phyloP scores from a whole-genome alignment of 2,329 filamentous ascomycete genomes.

The Calonectria henricotiae region DNA sequence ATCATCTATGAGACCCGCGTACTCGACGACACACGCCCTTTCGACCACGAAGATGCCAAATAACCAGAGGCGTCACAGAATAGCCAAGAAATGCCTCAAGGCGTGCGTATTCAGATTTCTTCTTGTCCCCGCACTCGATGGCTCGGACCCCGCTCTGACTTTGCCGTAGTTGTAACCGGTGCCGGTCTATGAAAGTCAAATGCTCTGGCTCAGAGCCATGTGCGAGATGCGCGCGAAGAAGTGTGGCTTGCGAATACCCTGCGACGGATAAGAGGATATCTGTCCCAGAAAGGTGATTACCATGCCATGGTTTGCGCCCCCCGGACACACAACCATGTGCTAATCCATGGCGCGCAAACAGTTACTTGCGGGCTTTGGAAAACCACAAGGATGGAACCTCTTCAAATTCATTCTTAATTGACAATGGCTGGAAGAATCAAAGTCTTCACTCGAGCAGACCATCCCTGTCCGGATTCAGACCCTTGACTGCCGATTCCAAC shows the following conservation, averaged over 20 bases:
- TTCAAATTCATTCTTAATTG: background rate
- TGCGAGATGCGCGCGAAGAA: slow-evolving; percentile 48
- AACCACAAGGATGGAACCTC: slow-evolving; percentile 39
- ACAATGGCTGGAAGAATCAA: background rate
- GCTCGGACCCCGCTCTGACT: slow-evolving; percentile 7
- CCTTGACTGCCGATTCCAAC: slow-evolving; percentile 2
- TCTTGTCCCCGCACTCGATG: background rate
- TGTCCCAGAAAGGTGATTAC: slow-evolving; percentile 47
- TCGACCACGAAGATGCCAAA: slow-evolving; percentile 38
- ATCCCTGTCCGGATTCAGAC: slow-evolving; percentile 15
- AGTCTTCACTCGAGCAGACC: background rate
- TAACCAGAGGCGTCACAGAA: slow-evolving; percentile 35
- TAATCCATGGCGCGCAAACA: slow-evolving; percentile 4
- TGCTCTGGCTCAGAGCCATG: slow-evolving; percentile 50
- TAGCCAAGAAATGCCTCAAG: slow-evolving; percentile 50
- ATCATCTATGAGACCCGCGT: background rate
- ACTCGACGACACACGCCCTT: background rate
- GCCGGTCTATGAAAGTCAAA: slow-evolving; percentile 52
- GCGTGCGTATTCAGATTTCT: slow-evolving; percentile 40
- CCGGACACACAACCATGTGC: slow-evolving; percentile 12
- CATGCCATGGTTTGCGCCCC: background rate
- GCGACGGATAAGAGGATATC: slow-evolving; percentile 49
- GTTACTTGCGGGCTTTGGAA: slow-evolving; percentile 49
- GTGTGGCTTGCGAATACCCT: slow-evolving; percentile 48
- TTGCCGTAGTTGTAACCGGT: slow-evolving; percentile 47